These are phyloP conservation scores for Sporothrix phasma DNA, from an alignment of 2,329 filamentous ascomycete species.

Conservation along the genomic window DNA sequence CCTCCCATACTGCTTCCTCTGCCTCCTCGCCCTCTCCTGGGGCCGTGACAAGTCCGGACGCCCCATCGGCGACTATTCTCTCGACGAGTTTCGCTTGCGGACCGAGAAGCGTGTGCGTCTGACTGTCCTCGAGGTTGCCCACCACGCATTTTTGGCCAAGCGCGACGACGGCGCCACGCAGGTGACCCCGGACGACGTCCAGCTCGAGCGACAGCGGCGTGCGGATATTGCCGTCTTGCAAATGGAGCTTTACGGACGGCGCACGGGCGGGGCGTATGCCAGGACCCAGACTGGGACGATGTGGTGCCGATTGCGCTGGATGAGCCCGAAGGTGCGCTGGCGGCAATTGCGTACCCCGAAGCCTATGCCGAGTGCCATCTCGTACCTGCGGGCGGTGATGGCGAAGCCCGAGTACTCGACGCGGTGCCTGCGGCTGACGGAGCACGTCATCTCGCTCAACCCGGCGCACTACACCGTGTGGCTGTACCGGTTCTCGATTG, in stretches of 20 bases:
- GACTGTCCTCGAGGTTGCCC: slow-evolving; percentile 34
- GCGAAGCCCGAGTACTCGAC: slow-evolving; percentile 72
- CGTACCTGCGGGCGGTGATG: slow-evolving; percentile 92
- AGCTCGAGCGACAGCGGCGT: slow-evolving; percentile 38
- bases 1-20: not conserved
- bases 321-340: slow-evolving; percentile 75
- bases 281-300: slow-evolving; percentile 73
- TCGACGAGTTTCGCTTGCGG: slow-evolving; percentile 36
- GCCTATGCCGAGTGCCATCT: slow-evolving; percentile 88
- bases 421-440: slow-evolving; percentile 70
- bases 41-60: slow-evolving; percentile 41
- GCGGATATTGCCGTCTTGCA: slow-evolving; percentile 41
- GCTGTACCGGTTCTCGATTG: slow-evolving; percentile 80
- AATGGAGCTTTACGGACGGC: slow-evolving; percentile 44
- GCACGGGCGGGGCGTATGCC: slow-evolving; percentile 43
- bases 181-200: slow-evolving; percentile 29
- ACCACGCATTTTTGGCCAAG: slow-evolving; percentile 34
- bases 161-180: slow-evolving; percentile 21
- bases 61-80: slow-evolving; percentile 38
- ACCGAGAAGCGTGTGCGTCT: slow-evolving; percentile 34
- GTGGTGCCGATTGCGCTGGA: slow-evolving; percentile 72
- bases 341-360: slow-evolving; percentile 83
- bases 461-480: slow-evolving; percentile 97
- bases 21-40: slow-evolving; percentile 29
- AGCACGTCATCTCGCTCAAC: slow-evolving; percentile 85